Conservation (phyloP, 371 early-diverging fungal species). For the Rhizomucor pusillus region DNA sequence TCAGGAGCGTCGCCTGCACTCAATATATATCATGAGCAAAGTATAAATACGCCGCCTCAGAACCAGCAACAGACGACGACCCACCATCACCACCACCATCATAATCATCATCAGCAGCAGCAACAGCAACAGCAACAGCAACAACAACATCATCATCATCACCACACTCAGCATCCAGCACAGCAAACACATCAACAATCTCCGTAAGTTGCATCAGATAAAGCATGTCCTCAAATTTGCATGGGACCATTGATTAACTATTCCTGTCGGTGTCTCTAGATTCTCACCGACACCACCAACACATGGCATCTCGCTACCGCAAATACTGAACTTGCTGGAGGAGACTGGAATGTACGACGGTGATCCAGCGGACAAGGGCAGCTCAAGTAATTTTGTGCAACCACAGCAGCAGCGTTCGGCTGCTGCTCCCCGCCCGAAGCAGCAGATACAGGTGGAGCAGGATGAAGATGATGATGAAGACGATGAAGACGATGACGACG, state of each 20-base stretch:
- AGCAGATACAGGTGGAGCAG: neutral
- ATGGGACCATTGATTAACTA: too few relatives aligned
- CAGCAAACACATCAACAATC: too few relatives aligned
- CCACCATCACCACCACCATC: neutral
- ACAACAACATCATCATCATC: neutral
- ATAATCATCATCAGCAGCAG: constrained; percentile 6
- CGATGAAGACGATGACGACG: constrained; percentile 6
- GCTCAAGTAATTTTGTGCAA: neutral
- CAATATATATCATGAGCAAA: too few relatives aligned
- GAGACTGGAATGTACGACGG: constrained; percentile 18
- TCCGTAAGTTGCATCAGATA: too few relatives aligned
- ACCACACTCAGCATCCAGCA: neutral
- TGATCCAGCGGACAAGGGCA: constrained; percentile 1
- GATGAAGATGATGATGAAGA: constrained; percentile 4
- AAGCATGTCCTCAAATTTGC: too few relatives aligned
- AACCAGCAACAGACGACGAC: too few relatives aligned
- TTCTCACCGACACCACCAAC: constrained; percentile 3
- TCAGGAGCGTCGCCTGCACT: too few relatives aligned
- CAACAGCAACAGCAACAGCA: neutral
- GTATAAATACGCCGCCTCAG: too few relatives aligned
- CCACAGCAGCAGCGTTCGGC: constrained; percentile 1
- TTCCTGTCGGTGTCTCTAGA: neutral
- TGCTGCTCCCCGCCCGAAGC: neutral
- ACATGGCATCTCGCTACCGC: constrained; percentile 12
- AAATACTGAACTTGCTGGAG: constrained; percentile 12